phyloP scores from a whole-genome alignment of 805 yeast genomes.

The Martiniozyma abietophila region DNA sequence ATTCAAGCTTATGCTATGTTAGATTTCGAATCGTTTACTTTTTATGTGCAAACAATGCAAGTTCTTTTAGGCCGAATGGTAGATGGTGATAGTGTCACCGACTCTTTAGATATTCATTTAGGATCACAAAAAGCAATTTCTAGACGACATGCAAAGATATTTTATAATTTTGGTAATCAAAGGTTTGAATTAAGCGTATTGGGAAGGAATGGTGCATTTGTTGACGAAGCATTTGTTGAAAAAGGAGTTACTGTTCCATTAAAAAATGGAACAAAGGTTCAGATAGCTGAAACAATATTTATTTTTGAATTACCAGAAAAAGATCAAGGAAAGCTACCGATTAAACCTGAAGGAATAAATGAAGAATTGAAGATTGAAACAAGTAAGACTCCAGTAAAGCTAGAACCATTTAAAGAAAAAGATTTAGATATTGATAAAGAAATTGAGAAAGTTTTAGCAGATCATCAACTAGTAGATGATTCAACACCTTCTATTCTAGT shows the following conservation, averaged over 20 bases:
- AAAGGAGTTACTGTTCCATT: conserved; percentile 87
- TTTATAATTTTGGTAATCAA: conserved; percentile 94
- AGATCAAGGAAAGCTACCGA: conserved; percentile 1
- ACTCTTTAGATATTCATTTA: conserved; percentile 83
- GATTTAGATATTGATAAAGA: conserved; percentile 12
- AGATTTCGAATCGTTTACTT: conserved; percentile 88
- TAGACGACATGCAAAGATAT: conserved; percentile 88
- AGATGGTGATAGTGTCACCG: conserved; percentile 43
- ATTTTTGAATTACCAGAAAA: conserved; percentile 66
- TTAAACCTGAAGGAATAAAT: too few species aligned
- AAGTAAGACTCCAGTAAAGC: too few species aligned
- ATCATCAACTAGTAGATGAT: conserved; percentile 17
- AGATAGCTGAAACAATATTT: conserved; percentile 88
- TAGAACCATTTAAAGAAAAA: too few species aligned
- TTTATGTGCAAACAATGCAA: conserved; percentile 93
- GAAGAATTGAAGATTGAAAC: too few species aligned
- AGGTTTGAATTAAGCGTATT: conserved; percentile 84
- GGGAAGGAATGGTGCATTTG: conserved; percentile 96
- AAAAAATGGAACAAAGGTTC: conserved; percentile 72
- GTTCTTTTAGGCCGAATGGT: conserved; percentile 87
- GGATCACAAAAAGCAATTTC: conserved; percentile 92
- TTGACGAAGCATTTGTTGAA: conserved; percentile 82
- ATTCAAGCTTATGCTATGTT: conserved; percentile 63
- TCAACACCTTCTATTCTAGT: too few species aligned
- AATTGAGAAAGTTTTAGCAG: conserved; percentile 16